Base-by-base conservation (phyloP, 192 early-diverging fungal species). In the Allomyces macrogynus region DNA sequence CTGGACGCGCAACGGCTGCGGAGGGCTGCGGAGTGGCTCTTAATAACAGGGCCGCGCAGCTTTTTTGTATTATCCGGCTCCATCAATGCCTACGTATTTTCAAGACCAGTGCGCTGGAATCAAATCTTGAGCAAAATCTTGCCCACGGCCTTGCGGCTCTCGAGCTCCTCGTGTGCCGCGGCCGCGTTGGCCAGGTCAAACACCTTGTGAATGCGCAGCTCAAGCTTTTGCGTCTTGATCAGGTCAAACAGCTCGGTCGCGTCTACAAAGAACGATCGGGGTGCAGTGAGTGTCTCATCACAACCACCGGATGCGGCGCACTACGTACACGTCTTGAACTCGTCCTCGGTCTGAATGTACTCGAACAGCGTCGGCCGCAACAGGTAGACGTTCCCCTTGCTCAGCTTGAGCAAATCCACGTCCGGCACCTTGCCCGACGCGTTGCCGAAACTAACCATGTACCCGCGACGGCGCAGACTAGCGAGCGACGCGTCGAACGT, bases 401-500 rank as follows among this genome's bases (percentile, higher is more conserved):
- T 49, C 24, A 97, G 75, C 20, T 74, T 73, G 63, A 74, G 67
- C 54, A 84, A 54, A 61, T 69, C 74, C n/a, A 89, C 76, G 1
- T 83, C 82, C 24, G 80, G 81, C 24, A 90, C 83, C 18, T 81
- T 77, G 1, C 93, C 92, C 43, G 87, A 88, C 5, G 89, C 84
- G 69, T 92, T 92, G 32, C 94, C 94, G 80, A 91, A 97, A 4
- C 84, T 86, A 61, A 93, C 77, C 67, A 95, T 67, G 40, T 74
- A 76, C 22, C 90, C 92, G 18, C 84, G 71, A 26, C 80, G 76
- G 14, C 83, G 74, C 60, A 85, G 65, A 23, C 77, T 84, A 16
- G 78, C 72, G 10, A 93, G 70, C 18, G 85, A 86, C 5, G 74
- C 77, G 57, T 87, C 83, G 71, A 89, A 97, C 0, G 92, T 93